phyloP scores from a whole-genome alignment of 1,284 basidiomycete genomes.

The Wolfiporia cocos region DNA sequence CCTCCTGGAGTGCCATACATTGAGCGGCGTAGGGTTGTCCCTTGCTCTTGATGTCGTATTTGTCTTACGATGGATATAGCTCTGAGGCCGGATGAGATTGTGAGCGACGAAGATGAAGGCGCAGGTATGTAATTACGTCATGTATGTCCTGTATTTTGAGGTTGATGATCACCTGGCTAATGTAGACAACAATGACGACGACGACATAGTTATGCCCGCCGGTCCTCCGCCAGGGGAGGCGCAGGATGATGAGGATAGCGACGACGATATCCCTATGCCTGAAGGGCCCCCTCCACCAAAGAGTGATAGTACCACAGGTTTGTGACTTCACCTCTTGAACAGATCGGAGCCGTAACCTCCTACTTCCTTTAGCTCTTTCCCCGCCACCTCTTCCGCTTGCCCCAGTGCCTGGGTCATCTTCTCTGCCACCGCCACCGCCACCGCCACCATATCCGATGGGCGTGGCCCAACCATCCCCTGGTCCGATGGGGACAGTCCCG shows the following conservation, averaged over 20 bases:
- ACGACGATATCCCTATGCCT: conserved; percentile 86
- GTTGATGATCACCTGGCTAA: too few species aligned
- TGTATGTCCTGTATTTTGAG: too few species aligned
- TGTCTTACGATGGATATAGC: conserved; percentile 32
- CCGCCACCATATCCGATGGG: neutral
- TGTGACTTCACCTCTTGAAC: too few species aligned
- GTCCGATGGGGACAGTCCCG: conserved; percentile 16
- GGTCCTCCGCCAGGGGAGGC: conserved; percentile 62
- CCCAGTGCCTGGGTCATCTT: too few species aligned
- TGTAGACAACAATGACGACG: conserved; percentile 28
- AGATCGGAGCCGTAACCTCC: too few species aligned
- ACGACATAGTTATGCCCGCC: conserved; percentile 66
- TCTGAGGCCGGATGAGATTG: conserved; percentile 53
- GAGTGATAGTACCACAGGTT: conserved; percentile 14
- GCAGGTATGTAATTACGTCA: conserved; percentile 29
- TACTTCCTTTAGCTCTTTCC: neutral
- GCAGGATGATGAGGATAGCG: conserved; percentile 44
- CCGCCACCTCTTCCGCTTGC: neutral
- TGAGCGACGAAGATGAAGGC: conserved; percentile 50
- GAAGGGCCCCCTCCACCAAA: conserved; percentile 66
- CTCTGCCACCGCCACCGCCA: neutral
- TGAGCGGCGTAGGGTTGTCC: conserved; percentile 67
- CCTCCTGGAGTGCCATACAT: conserved; percentile 95
- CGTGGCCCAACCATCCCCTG: neutral
- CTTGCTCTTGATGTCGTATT: neutral